Base-by-base conservation (phyloP, 148 eudicot genomes). In the Agrostemma githago region DNA sequence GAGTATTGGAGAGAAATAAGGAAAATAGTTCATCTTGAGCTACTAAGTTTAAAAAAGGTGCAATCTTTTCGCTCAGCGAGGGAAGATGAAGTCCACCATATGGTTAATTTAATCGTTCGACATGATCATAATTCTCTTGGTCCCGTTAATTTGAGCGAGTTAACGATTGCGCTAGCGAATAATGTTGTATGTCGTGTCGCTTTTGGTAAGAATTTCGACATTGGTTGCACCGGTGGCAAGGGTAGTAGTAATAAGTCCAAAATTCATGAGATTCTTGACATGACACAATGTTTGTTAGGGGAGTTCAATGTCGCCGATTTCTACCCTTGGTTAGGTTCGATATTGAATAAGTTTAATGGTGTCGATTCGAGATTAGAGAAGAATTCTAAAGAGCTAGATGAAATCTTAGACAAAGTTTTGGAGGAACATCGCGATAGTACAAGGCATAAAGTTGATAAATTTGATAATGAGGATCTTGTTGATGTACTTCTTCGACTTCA, bases 231-330 rank as follows among this genome's bases (percentile, higher is more conserved):
- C 34, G 34, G 34, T 26, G 34, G 34, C 63, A 71, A 41, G 61
- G 72, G 5, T 17, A 26, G 17, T 1, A 63, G 7, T 34, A 40
- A 39, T 7, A 43, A 7, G 79, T 71, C 4, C 20, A 77, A 70
- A 3, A 46, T 73, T 20, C 43, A 63, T 48, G 82, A 81, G 42
- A 73, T 85, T 42, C 65, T 89, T 37, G 46, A 48, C 8, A 81
- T 76, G 6, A 74, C 76, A 6, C 86, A 87, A 51, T 8, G 12
- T 1, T 68, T 89, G 69, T 14, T 82, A 61, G 90, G 82, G 44
- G 89, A 83, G 59, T 38, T 85, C 5, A 85, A 86, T 77, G 41
- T 89, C 5, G 86, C 88, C 12, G 88, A 89, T 72, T 89, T 71
- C 66, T 87, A 79, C 67, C 91, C 89, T 16, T 81, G 84, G 86